A percentile compares a stretch with the other conserved stretches of the same genome.
phyloP scores from a whole-genome alignment of 2,329 filamentous ascomycete genomes.

The Daldinia sp. region DNA sequence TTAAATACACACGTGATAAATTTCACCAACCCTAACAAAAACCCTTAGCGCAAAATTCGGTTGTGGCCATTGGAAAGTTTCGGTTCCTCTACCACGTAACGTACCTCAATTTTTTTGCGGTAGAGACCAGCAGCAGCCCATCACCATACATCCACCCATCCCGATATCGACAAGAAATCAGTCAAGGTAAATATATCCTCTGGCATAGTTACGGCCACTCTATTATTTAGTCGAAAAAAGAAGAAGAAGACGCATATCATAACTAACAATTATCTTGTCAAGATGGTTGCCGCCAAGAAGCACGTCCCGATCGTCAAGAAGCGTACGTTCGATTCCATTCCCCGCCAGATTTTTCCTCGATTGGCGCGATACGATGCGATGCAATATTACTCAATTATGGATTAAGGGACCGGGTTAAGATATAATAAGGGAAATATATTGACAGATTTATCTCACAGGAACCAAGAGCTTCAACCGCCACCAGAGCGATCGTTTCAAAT shows the following conservation, averaged over 20 bases:
- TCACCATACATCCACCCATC: constrained; percentile 42
- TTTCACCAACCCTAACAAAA: constrained; percentile 38
- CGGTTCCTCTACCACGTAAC: constrained; percentile 31
- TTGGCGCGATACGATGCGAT: constrained; percentile 11
- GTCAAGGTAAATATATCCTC: constrained; percentile 41
- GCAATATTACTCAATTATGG: no score
- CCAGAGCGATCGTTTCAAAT: constrained; percentile 96
- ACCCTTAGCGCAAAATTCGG: constrained; percentile 38
- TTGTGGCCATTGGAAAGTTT: constrained; percentile 36
- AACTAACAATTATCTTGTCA: constrained; percentile 41
- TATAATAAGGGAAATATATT: constrained; percentile 42
- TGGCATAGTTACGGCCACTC: neutral
- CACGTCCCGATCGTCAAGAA: constrained; percentile 99
- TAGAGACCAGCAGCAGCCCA: constrained; percentile 39
- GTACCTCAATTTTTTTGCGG: constrained; percentile 40
- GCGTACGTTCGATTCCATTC: constrained; percentile 74
- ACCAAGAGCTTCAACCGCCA: constrained; percentile 96
- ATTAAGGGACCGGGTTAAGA: neutral
- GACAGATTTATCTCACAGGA: constrained; percentile 65
- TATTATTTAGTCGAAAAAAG: neutral
- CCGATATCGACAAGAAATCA: constrained; percentile 41
- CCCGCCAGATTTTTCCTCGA: constrained; percentile 16
- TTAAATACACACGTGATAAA: constrained; percentile 36
- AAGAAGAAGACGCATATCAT: neutral
- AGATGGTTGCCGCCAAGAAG: constrained; percentile 99